These are phyloP conservation scores for Dothideomycetes sp. DNA, from an alignment of 2,329 filamentous ascomycete genomes.

Conservation along the genomic window DNA sequence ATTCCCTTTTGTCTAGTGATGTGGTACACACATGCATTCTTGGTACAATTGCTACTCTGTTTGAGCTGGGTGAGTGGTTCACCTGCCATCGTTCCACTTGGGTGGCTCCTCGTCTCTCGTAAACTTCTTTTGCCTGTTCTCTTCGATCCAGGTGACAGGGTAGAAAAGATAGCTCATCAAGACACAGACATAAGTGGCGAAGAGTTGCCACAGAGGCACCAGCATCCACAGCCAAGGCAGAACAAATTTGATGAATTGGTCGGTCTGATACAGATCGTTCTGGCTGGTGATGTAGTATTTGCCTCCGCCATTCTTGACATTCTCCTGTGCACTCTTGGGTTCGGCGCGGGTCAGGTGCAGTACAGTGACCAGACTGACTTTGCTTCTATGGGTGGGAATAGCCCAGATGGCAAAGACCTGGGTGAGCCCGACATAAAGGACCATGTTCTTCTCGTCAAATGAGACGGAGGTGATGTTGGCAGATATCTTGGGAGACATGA, in stretches of 20 bases:
- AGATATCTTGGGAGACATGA: slow-evolving; percentile 63
- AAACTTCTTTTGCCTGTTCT: slow-evolving; percentile 18
- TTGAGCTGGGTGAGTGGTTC: no score
- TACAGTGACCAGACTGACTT: slow-evolving; percentile 22
- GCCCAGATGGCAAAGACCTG: slow-evolving; percentile 72
- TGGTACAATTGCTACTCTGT: no score
- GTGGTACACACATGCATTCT: no score
- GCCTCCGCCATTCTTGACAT: background rate
- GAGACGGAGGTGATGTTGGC: slow-evolving; percentile 58
- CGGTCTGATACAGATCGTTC: slow-evolving; percentile 71
- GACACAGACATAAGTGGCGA: slow-evolving; percentile 54
- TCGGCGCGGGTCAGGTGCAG: slow-evolving; percentile 17
- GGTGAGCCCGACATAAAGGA: slow-evolving; percentile 62
- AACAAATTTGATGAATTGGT: slow-evolving; percentile 65
- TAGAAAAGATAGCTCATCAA: slow-evolving; percentile 42
- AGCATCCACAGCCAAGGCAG: slow-evolving; percentile 44
- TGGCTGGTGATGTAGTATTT: slow-evolving; percentile 66
- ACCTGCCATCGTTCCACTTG: slow-evolving; percentile 9
- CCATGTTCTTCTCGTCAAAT: slow-evolving; percentile 52
- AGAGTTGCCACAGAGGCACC: slow-evolving; percentile 52
- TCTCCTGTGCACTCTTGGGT: slow-evolving; percentile 9
- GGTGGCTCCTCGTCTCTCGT: slow-evolving; percentile 6
- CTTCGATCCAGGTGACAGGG: slow-evolving; percentile 41
- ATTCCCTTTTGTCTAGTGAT: no score
- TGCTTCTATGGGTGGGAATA: slow-evolving; percentile 60